Evolutionary conservation across 371 early-diverging fungal species (phyloP).

Genomic region (Apophysomyces trapeziformis): DNA sequence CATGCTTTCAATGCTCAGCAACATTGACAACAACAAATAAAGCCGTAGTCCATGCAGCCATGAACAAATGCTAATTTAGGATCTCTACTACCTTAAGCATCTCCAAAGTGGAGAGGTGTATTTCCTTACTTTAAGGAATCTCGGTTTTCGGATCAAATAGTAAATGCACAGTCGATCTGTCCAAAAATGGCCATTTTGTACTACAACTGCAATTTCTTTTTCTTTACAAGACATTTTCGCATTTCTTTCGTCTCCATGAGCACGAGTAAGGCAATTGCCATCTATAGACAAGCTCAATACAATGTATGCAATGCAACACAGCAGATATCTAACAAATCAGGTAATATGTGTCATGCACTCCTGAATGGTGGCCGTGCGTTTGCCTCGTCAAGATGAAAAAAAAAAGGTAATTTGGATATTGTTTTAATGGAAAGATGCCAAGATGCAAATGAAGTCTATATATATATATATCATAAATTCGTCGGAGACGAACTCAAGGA

Average conservation of each 20-base stretch:
- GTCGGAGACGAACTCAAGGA: constrained; percentile 7
- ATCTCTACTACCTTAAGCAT: too few relatives aligned
- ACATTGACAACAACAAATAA: too few relatives aligned
- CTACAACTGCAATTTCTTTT: too few relatives aligned
- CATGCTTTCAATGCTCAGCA: too few relatives aligned
- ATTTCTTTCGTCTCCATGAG: neutral
- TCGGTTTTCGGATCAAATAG: too few relatives aligned
- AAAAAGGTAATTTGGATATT: neutral
- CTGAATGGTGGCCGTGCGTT: constrained; percentile 7
- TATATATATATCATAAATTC: constrained; percentile 12
- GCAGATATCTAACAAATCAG: constrained; percentile 2
- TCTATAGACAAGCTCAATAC: neutral
- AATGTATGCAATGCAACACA: constrained; percentile 9
- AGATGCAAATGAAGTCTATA: constrained; percentile 11
- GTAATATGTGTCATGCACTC: constrained; percentile 8
- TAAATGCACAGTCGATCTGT: too few relatives aligned
- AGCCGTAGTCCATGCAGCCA: too few relatives aligned
- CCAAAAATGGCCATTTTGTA: too few relatives aligned
- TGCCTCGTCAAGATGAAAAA: neutral
- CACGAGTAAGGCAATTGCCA: constrained; percentile 6
- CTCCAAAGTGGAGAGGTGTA: too few relatives aligned
- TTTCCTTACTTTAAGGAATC: too few relatives aligned
- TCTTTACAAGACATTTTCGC: neutral
- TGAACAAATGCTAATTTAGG: too few relatives aligned
- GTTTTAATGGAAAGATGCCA: constrained; percentile 1